phyloP scores from a whole-genome alignment of 1,284 basidiomycete species.

The Melampsora allii-populina region DNA sequence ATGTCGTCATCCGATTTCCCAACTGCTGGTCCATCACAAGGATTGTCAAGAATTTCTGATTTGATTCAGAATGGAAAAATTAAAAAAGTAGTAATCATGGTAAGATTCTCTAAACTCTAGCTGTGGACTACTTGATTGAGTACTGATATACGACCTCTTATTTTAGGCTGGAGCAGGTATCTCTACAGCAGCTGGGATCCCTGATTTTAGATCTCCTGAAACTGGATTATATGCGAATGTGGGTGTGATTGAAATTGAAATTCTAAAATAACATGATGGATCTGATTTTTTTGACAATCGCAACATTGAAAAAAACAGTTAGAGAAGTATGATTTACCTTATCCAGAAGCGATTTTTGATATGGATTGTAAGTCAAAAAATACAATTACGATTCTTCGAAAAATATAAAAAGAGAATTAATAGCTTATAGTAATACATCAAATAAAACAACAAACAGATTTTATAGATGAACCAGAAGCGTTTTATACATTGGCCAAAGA shows the following conservation, averaged over 20 bases:
- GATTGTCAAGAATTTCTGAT: too few relatives aligned
- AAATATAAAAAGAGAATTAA: neutral
- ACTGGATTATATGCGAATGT: constrained; percentile 42
- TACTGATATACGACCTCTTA: neutral
- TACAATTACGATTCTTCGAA: neutral
- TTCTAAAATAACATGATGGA: too few relatives aligned
- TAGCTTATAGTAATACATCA: neutral
- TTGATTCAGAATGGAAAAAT: neutral
- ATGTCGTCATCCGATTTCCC: too few relatives aligned
- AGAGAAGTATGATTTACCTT: constrained; percentile 51
- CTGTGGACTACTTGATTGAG: too few relatives aligned
- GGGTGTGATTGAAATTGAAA: neutral
- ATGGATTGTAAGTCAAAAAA: constrained; percentile 45
- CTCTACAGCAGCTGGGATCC: constrained; percentile 36
- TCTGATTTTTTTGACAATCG: too few relatives aligned
- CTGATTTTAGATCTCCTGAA: constrained; percentile 40
- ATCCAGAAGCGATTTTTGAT: constrained; percentile 53
- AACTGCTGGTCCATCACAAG: too few relatives aligned
- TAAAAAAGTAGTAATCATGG: neutral
- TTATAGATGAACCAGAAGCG: constrained; percentile 51
- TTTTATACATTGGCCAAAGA: constrained; percentile 62
- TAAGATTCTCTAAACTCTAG: neutral
- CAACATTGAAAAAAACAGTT: constrained; percentile 44
- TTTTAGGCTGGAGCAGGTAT: constrained; percentile 34
- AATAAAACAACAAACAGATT: constrained; percentile 45